Evolutionary conservation across 768 basidiomycete genomes (phyloP).

Genomic region (Lentinula guzmanii): DNA sequence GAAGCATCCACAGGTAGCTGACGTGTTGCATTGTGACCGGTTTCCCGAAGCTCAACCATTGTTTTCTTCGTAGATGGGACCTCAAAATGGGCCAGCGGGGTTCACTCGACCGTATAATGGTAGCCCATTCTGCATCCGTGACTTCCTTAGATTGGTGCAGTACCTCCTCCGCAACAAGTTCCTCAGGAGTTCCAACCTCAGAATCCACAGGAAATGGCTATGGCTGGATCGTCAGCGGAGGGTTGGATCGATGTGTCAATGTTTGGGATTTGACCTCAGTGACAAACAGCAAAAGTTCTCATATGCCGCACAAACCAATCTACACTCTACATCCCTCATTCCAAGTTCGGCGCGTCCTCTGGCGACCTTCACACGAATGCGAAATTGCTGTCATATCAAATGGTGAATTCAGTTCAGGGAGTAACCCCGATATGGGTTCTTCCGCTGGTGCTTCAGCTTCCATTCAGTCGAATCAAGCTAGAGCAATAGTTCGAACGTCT

Average conservation of each 20-base stretch:
- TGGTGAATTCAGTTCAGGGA: slow-evolving; percentile 43
- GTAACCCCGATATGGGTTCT: slow-evolving; percentile 17
- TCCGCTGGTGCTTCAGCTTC: slow-evolving; percentile 8
- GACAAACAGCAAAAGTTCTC: slow-evolving; percentile 23
- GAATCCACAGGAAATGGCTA: slow-evolving; percentile 28
- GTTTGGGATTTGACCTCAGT: slow-evolving; percentile 24
- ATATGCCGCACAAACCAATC: slow-evolving; percentile 55
- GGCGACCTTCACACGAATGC: slow-evolving; percentile 74
- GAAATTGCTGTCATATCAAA: slow-evolving; percentile 74
- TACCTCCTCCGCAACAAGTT: slow-evolving; percentile 20
- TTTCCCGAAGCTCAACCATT: neutral
- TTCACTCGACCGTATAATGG: slow-evolving; percentile 61
- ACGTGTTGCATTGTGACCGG: neutral
- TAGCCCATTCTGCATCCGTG: slow-evolving; percentile 70
- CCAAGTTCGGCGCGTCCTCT: slow-evolving; percentile 66
- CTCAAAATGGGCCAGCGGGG: slow-evolving; percentile 73
- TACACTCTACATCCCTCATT: slow-evolving; percentile 74
- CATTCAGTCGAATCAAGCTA: slow-evolving; percentile 17
- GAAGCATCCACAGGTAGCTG: slow-evolving; percentile 57
- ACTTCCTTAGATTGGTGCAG: slow-evolving; percentile 70
- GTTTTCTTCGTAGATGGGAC: slow-evolving; percentile 54
- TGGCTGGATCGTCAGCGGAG: slow-evolving; percentile 78
- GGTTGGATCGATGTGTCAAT: slow-evolving; percentile 76
- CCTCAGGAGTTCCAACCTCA: slow-evolving; percentile 5
- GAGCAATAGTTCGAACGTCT: slow-evolving; percentile 5